Percentiles rank a stretch among this genome's conserved stretches.
phyloP scores from a whole-genome alignment of 2,329 filamentous ascomycete species.

The Akanthomyces muscarius region DNA sequence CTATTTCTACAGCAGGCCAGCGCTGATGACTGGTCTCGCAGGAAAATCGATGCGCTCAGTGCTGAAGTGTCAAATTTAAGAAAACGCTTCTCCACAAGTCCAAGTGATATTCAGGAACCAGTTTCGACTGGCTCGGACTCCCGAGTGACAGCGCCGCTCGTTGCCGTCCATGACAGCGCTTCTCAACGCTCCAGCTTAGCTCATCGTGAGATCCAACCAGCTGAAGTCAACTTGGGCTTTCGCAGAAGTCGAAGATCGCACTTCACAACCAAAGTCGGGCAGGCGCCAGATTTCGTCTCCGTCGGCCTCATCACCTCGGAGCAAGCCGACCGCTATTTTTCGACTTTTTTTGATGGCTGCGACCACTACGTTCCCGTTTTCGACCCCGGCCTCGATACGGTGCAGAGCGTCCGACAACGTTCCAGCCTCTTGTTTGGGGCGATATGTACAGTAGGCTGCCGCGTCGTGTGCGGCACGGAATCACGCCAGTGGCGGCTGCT shows the following conservation, averaged over 20 bases:
- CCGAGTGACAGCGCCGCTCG: neutral
- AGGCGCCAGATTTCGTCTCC: constrained; percentile 23
- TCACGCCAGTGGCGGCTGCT: constrained; percentile 40
- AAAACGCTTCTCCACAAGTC: neutral
- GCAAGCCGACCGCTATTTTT: constrained; percentile 24
- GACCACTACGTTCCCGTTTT: constrained; percentile 28
- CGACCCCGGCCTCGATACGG: constrained; percentile 36
- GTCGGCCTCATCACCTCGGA: constrained; percentile 23
- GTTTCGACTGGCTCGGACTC: neutral
- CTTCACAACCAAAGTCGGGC: constrained; percentile 18
- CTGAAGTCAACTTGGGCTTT: neutral
- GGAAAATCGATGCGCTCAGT: constrained; percentile 21
- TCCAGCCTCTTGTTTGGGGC: constrained; percentile 49
- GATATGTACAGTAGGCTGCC: constrained; percentile 49
- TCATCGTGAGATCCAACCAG: neutral
- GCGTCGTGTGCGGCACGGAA: constrained; percentile 37
- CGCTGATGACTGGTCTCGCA: neutral
- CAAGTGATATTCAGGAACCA: too few relatives aligned
- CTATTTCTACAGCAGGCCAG: neutral
- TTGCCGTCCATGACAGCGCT: neutral
- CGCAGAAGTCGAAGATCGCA: constrained; percentile 18
- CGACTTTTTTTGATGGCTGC: constrained; percentile 27
- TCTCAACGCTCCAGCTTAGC: neutral
- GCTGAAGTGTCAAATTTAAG: constrained; percentile 1
- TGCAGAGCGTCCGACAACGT: constrained; percentile 41